Evolutionary conservation across 2,329 filamentous ascomycete species (phyloP).

Genomic region (Fusarium aywerte): DNA sequence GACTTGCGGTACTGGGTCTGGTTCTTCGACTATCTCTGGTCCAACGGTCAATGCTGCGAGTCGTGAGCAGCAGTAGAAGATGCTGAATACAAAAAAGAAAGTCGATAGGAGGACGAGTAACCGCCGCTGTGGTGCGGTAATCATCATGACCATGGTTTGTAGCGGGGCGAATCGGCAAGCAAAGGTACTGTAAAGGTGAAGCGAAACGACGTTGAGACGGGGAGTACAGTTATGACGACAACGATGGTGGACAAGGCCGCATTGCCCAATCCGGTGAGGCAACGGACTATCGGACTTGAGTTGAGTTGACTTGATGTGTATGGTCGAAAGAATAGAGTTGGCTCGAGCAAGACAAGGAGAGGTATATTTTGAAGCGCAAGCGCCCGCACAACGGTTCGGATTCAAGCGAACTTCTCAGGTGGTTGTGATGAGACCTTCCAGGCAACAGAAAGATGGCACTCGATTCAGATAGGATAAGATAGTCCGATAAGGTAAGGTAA

Average conservation of each 20-base stretch:
- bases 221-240: conserved; percentile 27
- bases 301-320: neutral
- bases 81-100: conserved; percentile 50
- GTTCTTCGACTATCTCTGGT: conserved; percentile 12
- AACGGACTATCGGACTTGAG: neutral
- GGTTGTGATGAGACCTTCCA: conserved; percentile 7
- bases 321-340: neutral
- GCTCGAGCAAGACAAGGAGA: neutral
- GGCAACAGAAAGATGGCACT: neutral
- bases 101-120: conserved; percentile 47
- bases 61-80: conserved; percentile 51
- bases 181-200: conserved; percentile 3
- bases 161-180: conserved; percentile 13
- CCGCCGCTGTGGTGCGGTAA: conserved; percentile 46
- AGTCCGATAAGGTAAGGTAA: neutral
- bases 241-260: conserved; percentile 9
- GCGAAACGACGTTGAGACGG: neutral
- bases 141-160: conserved; percentile 37
- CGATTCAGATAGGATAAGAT: neutral
- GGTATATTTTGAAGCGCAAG: neutral
- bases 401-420: conserved; percentile 8
- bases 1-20: conserved; percentile 21
- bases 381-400: neutral
- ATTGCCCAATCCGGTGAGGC: conserved; percentile 16
- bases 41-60: conserved; percentile 44